A percentile compares a stretch with the other conserved stretches of the same genome.
phyloP scores from a whole-genome alignment of 1,284 basidiomycete genomes.

The Filobasidium uniguttulatum region DNA sequence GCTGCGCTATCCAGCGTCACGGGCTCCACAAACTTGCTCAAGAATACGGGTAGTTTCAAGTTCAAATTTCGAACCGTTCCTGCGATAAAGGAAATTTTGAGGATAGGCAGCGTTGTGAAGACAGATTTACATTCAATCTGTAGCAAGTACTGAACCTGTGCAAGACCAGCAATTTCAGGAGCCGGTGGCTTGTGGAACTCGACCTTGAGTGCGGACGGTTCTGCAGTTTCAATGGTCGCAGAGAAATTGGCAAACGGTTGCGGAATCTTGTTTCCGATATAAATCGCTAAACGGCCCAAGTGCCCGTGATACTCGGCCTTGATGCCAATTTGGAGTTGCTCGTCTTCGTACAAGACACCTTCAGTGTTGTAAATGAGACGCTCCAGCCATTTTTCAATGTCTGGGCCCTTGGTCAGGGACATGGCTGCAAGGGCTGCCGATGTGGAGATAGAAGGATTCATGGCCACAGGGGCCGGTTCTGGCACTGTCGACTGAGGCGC shows the following conservation, averaged over 20 bases:
- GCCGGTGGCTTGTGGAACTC: slow-evolving; percentile 76
- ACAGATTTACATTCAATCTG: slow-evolving; percentile 86
- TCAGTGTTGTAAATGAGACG: slow-evolving; percentile 67
- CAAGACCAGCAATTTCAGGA: slow-evolving; percentile 59
- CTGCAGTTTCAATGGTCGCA: slow-evolving; percentile 58
- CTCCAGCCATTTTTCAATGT: slow-evolving; percentile 74
- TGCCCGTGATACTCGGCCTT: slow-evolving; percentile 92
- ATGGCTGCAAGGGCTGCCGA: slow-evolving; percentile 13
- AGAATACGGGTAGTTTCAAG: slow-evolving; percentile 67
- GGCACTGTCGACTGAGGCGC: background rate
- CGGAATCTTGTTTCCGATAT: slow-evolving; percentile 89
- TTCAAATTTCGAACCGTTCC: slow-evolving; percentile 78
- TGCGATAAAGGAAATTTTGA: slow-evolving; percentile 80
- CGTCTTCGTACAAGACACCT: slow-evolving; percentile 90
- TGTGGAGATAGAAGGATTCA: slow-evolving; percentile 9
- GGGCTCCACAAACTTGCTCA: slow-evolving; percentile 87
- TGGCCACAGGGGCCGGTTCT: background rate
- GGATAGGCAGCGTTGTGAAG: slow-evolving; percentile 64
- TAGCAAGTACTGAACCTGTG: slow-evolving; percentile 82
- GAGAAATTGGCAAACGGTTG: slow-evolving; percentile 79
- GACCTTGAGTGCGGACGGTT: slow-evolving; percentile 59
- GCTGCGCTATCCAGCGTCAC: slow-evolving; percentile 67
- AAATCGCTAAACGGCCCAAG: slow-evolving; percentile 79
- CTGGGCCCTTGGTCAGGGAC: slow-evolving; percentile 48
- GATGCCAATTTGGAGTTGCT: slow-evolving; percentile 86